Evolutionary conservation across 2,329 filamentous ascomycete genomes (phyloP), one percentile per base, ranked within the genome.

Genomic region (Sphaerulina vaccinii): DNA sequence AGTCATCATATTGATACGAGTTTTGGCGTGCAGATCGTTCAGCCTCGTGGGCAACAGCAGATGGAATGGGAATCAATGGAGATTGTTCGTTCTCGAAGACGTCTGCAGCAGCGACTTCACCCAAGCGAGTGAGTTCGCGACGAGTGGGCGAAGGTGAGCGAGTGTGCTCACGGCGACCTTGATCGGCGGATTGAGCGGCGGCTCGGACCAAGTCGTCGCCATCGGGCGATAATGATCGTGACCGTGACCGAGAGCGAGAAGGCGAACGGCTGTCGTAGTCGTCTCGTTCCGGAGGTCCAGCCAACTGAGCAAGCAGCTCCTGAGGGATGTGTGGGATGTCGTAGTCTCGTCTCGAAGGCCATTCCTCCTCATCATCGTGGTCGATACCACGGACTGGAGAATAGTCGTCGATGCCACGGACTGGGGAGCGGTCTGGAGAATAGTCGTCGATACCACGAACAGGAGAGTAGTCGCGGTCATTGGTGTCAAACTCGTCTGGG

Each of bases 301-400:
- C 45, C 22, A 54, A 35, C 35, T 54, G 51, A 16, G 51, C 51
- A 29, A 54, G 22, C 19, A 54, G 46, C 19, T 35, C 32, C 10
- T 39, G 33, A 15, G 51, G 51, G 13, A 54, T 54, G 21, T 35
- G 47, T 16, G 51, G 51, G 19, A 54, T 23, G n/a, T 54, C 51
- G 27, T 54, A 54, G 10, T 45, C 51, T 11, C 39, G 51, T 41
- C 39, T 40, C 16, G 40, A 46, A 27, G 47, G 46, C 51, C 51
- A 54, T 15, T 49, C 46, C 10, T 42, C 37, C 15, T 50, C 48
- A 11, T 44, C 32, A 13, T 44, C 46, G 5, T 54, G 39, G n/a
- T n/a, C n/a, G n/a, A n/a, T n/a, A n/a, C n/a, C n/a, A n/a, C n/a
- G n/a, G n/a, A n/a, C n/a, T n/a, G n/a, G n/a, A n/a, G n/a, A n/a